phyloP scores from a whole-genome alignment of 495 filamentous ascomycete species.

The Hypoxylon rickii region DNA sequence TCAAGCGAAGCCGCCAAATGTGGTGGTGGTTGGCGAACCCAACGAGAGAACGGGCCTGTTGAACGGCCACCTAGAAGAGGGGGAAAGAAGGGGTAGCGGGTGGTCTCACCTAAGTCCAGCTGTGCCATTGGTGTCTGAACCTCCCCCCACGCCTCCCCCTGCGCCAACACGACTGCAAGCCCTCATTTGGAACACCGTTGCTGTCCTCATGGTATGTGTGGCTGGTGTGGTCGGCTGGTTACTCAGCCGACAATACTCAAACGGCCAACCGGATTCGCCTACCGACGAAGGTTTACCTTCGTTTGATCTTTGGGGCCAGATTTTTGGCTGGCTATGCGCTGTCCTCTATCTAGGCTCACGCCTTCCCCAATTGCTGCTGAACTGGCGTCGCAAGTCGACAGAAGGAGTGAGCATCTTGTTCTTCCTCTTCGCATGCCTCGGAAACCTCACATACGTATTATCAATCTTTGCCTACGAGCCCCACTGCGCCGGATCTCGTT shows the following conservation, averaged over 20 bases:
- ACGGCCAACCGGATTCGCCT: constrained; percentile 23
- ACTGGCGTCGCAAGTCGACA: constrained; percentile 85
- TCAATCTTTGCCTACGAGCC: constrained; percentile 90
- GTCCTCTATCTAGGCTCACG: constrained; percentile 85
- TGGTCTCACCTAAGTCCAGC: constrained; percentile 77
- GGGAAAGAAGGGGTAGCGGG: constrained; percentile 53
- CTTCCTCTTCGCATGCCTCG: constrained; percentile 94
- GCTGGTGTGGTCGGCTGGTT: constrained; percentile 89
- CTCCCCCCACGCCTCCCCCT: constrained; percentile 35
- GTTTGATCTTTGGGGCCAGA: constrained; percentile 77
- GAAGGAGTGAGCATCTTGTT: constrained; percentile 91
- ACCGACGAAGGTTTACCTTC: constrained; percentile 44
- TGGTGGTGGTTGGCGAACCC: constrained; percentile 29
- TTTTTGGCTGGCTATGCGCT: constrained; percentile 87
- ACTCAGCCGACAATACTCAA: constrained; percentile 55
- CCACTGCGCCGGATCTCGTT: constrained; percentile 51
- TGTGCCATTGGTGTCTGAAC: constrained; percentile 65
- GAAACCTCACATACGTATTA: constrained; percentile 89
- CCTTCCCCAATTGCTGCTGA: constrained; percentile 86
- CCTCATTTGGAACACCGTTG: constrained; percentile 69
- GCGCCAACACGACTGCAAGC: constrained; percentile 58
- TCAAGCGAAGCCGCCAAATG: constrained; percentile 25
- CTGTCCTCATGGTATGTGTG: constrained; percentile 76
- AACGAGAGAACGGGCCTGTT: constrained; percentile 52
- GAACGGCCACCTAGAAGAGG: constrained; percentile 21